phyloP scores from a whole-genome alignment of 2,329 filamentous ascomycete genomes.

The Neopestalotiopsis rosae region DNA sequence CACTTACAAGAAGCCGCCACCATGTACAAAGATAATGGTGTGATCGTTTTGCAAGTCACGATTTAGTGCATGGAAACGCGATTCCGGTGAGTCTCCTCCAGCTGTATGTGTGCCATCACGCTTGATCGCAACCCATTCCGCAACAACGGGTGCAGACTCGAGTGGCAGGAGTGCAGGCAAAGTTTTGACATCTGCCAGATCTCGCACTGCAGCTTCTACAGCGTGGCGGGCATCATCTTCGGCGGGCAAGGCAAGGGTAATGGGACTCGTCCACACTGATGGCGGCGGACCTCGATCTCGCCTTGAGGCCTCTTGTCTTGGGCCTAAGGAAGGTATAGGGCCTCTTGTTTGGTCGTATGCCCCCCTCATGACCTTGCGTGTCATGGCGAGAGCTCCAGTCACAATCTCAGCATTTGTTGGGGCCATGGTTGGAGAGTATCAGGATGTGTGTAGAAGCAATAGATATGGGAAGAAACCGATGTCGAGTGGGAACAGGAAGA shows the following conservation, averaged over 20 bases:
- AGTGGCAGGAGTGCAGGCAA: not conserved
- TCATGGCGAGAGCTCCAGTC: not conserved
- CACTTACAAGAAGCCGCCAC: not conserved
- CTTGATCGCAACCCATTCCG: not conserved
- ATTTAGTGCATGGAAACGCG: not conserved
- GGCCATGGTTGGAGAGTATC: not conserved
- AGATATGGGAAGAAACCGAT: not conserved
- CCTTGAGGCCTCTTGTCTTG: not conserved
- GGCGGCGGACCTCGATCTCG: not conserved
- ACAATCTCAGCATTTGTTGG: not conserved
- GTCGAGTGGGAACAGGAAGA: not conserved
- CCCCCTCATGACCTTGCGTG: not conserved
- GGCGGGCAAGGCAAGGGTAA: not conserved
- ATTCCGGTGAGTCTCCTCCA: not conserved
- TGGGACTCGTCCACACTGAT: not conserved
- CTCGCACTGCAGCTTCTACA: not conserved
- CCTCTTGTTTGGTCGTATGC: not conserved
- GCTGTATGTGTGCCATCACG: not conserved
- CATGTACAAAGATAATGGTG: not conserved
- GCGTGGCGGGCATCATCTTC: not conserved
- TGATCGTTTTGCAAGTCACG: not conserved
- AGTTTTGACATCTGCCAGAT: not conserved
- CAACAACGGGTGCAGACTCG: not conserved
- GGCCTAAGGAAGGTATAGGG: not conserved
- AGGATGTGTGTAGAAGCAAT: not conserved